Base-by-base conservation (phyloP, 2,329 filamentous ascomycete genomes). In the Cercospora zeina region DNA sequence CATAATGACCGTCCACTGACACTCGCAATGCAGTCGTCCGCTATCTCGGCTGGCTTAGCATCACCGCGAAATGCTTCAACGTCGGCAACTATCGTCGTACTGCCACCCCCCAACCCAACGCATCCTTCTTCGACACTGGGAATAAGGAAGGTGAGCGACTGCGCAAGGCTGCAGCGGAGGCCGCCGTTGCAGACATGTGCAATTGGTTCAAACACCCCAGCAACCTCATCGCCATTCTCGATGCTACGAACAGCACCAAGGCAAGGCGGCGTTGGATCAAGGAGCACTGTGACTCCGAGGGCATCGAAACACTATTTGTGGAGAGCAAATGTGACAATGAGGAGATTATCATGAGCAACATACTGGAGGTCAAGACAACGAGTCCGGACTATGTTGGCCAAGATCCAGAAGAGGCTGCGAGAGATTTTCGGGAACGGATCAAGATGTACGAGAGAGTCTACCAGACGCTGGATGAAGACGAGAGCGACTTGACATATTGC, bases 401-500 rank as follows among this genome's bases (percentile, higher is more conserved):
- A 76, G 95, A 99, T 74, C 95, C 95, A 1, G 95, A 99, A 75
- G 82, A 86, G 63, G 95, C 95, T 3, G 95, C 93, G 10, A 84
- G 87, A 61, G 95, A 99, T 76, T 99, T 99, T 79, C 88, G 91
- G 65, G 89, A 96, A 72, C 89, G 95, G 65, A 99, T 99, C 73
- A 87, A 89, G 72, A 96, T 97, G 77, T 99, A 99, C 77, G 95
- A 99, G 77, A 95, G 95, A 77, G 90, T 96, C 30, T 99, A 99
- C 77, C 87, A 96, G 79, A 93, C 91, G 1, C 91, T 99, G 71
- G 91, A 96, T 69, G 89, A 89, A 68, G 89, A 96, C 67, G 93
- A 97, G 81, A 86, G 85, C 69, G 83, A 93, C 69, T 86, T 95
- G 71, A 96, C 95, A 37, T 99, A 97, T 74, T 89, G 97, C 74